Percentiles rank a stretch among this genome's conserved stretches.
These are phyloP conservation scores for Gossypium arboreum DNA, from an alignment of 345 rosid species.

Conservation along the genomic window DNA sequence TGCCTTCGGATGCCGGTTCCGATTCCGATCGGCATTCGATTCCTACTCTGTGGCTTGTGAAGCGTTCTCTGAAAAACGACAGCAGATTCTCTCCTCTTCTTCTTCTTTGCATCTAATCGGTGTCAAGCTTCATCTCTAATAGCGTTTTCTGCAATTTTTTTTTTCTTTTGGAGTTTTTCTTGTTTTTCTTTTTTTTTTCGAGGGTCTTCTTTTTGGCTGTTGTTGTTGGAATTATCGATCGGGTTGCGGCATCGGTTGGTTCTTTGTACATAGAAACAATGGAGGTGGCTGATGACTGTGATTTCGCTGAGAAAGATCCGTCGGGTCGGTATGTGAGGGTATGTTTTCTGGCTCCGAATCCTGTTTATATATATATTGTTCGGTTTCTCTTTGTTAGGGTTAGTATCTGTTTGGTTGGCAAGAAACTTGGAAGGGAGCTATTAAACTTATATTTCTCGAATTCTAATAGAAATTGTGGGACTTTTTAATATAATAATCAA, in stretches of 20 bases:
- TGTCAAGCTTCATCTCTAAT: conserved; percentile 9
- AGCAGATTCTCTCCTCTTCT: conserved; percentile 6
- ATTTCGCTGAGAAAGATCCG: conserved; percentile 19
- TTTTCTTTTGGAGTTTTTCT: not conserved
- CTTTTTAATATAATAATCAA: conserved; percentile 1
- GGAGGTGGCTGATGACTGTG: conserved; percentile 9
- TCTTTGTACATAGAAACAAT: conserved; percentile 6
- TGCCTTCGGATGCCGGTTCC: conserved; percentile 30
- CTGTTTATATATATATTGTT: not conserved
- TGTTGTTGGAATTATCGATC: conserved; percentile 11
- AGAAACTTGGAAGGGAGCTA: not conserved
- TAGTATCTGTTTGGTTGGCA: conserved; percentile 3
- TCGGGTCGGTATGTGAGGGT: conserved; percentile 20
- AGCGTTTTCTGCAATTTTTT: not conserved
- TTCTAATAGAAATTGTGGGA: not conserved
- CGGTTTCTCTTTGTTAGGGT: not conserved
- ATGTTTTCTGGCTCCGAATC: not conserved
- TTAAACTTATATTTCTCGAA: not conserved
- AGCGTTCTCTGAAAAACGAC: conserved; percentile 38
- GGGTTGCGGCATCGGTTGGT: not conserved
- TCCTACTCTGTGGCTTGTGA: conserved; percentile 39
- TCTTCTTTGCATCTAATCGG: not conserved
- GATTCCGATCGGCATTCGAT: conserved; percentile 38
- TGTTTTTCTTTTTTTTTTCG: not conserved
- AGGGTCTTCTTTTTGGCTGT: not conserved